These are phyloP conservation scores for Fusarium mundagurra DNA, from an alignment of 2,329 filamentous ascomycete genomes.

Conservation along the genomic window DNA sequence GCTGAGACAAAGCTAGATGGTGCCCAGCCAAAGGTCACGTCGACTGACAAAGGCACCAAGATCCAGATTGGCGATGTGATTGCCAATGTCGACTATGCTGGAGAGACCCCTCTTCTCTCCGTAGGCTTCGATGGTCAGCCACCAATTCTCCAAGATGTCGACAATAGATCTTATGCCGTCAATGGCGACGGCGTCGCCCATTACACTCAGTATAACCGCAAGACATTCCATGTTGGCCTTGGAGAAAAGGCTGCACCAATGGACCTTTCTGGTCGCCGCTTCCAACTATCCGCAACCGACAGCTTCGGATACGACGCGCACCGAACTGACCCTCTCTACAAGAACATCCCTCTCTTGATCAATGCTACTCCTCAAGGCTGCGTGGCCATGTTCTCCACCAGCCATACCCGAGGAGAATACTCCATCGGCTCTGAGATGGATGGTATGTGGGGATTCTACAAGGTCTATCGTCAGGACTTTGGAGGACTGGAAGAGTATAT, in stretches of 20 bases:
- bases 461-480: conserved; percentile 77
- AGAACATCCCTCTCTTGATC: conserved; percentile 78
- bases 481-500: conserved; percentile 78
- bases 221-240: conserved; percentile 73
- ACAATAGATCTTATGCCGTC: conserved; percentile 71
- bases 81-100: conserved; percentile 68
- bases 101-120: conserved; percentile 64
- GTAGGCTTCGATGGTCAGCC: conserved; percentile 60
- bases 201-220: conserved; percentile 70
- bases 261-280: conserved; percentile 74
- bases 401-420: conserved; percentile 71
- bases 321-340: conserved; percentile 77
- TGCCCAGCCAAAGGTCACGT: conserved; percentile 45
- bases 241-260: conserved; percentile 79
- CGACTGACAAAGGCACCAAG: conserved; percentile 48
- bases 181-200: conserved; percentile 71
- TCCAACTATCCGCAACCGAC: conserved; percentile 74
- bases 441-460: conserved; percentile 79
- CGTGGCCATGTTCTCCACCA: conserved; percentile 74
- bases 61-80: conserved; percentile 60
- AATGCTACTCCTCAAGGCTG: conserved; percentile 72
- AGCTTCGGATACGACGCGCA: conserved; percentile 79
- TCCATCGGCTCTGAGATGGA: conserved; percentile 78
- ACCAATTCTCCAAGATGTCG: conserved; percentile 70
- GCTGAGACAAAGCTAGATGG: conserved; percentile 49